phyloP scores from a whole-genome alignment of 495 filamentous ascomycete genomes.

The Tirmania nivea region DNA sequence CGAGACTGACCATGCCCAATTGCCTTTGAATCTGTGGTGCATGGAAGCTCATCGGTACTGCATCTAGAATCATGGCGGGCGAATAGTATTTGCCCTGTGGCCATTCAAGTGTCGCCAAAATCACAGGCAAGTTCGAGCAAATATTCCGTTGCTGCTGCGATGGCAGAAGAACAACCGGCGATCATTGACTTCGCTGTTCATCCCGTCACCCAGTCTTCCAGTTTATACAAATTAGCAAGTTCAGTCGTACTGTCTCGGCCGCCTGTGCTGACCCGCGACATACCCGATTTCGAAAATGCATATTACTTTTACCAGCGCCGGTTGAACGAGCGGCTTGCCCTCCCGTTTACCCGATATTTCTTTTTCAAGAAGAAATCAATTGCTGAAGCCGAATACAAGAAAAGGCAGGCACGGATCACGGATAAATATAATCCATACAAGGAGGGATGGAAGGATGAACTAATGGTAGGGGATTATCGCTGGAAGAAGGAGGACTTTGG shows the following conservation, averaged over 20 bases:
- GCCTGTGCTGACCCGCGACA: constrained; percentile 63
- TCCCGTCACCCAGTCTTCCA: not conserved
- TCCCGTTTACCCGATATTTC: constrained; percentile 79
- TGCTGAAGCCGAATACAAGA: constrained; percentile 69
- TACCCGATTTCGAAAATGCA: constrained; percentile 70
- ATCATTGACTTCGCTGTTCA: not conserved
- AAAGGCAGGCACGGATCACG: constrained; percentile 70
- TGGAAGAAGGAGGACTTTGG: constrained; percentile 27
- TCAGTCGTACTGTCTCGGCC: constrained; percentile 72
- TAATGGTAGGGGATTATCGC: constrained; percentile 47
- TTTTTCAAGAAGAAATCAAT: constrained; percentile 89
- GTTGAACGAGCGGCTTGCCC: constrained; percentile 73
- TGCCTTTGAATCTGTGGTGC: too few relatives aligned
- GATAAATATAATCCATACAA: constrained; percentile 66
- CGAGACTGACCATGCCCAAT: not conserved
- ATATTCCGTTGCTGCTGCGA: not conserved
- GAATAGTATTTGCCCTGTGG: not conserved
- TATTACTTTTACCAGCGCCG: constrained; percentile 94
- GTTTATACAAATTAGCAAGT: constrained; percentile 13
- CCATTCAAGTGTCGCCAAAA: not conserved
- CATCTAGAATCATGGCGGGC: not conserved
- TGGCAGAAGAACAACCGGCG: not conserved
- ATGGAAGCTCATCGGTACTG: not conserved
- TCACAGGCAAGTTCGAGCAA: not conserved
- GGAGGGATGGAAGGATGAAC: constrained; percentile 80